Conservation (phyloP, 2,329 filamentous ascomycete species). For the Ceratocystis ficicola region DNA sequence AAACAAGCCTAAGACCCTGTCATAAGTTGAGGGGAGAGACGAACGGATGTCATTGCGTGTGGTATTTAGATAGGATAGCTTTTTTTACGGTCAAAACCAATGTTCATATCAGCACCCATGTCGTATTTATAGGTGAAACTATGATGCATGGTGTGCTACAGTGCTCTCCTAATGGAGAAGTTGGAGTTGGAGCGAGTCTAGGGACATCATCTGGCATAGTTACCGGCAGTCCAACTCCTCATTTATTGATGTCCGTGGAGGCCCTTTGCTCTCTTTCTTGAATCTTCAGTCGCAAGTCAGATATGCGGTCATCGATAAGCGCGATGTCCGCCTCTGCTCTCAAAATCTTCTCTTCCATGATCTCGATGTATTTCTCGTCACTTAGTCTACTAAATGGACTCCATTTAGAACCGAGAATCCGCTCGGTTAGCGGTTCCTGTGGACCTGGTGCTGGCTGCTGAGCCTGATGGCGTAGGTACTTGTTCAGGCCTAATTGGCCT, state of each 20-base stretch:
- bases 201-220: neutral
- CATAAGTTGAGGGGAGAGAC: neutral
- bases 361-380: constrained; percentile 59
- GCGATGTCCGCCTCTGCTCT: constrained; percentile 65
- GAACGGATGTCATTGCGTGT: neutral
- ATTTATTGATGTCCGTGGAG: neutral
- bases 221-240: neutral
- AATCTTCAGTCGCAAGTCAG: constrained; percentile 27
- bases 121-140: constrained; percentile 1
- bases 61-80: neutral
- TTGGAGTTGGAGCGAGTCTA: neutral
- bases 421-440: constrained; percentile 22
- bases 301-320: constrained; percentile 64
- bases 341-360: constrained; percentile 59
- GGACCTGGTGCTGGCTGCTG: constrained; percentile 29
- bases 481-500: constrained; percentile 32
- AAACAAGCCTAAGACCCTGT: neutral
- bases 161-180: neutral
- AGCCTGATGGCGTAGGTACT: constrained; percentile 26
- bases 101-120: neutral
- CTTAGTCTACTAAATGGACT: constrained; percentile 58
- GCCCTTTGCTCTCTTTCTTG: constrained; percentile 13
- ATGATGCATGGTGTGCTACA: neutral
- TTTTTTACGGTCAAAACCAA: neutral
- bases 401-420: constrained; percentile 49